Conservation (phyloP, 2,329 filamentous ascomycete genomes). For the Plenodomus lindquistii region DNA sequence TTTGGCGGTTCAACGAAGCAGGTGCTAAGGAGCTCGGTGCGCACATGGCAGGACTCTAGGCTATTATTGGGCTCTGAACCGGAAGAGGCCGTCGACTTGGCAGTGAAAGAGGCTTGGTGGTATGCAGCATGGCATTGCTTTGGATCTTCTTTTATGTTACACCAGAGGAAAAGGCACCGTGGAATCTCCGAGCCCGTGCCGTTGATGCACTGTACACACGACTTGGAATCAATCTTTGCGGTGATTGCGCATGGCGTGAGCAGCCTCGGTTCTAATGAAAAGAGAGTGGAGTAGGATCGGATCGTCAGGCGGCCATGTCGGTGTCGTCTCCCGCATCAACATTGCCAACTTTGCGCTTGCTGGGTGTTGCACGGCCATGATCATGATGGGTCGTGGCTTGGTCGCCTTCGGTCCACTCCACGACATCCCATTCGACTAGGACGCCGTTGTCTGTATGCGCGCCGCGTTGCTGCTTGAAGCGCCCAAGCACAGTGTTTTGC, state of each 20-base stretch:
- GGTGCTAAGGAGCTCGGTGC: neutral
- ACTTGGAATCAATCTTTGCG: slow-evolving; percentile 9
- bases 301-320: slow-evolving; percentile 35
- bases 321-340: slow-evolving; percentile 34
- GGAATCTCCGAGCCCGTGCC: slow-evolving; percentile 18
- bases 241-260: slow-evolving; percentile 31
- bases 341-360: slow-evolving; percentile 43
- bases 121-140: slow-evolving; percentile 3
- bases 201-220: slow-evolving; percentile 6
- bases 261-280: slow-evolving; percentile 23
- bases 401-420: slow-evolving; percentile 62
- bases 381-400: slow-evolving; percentile 43
- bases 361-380: slow-evolving; percentile 27
- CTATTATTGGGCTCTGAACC: neutral
- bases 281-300: slow-evolving; percentile 2
- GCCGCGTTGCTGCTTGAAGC: slow-evolving; percentile 64
- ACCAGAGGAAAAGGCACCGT: slow-evolving; percentile 15
- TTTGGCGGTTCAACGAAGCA: neutral
- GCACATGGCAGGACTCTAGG: neutral
- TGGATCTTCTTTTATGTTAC: slow-evolving; percentile 5
- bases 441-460: slow-evolving; percentile 67
- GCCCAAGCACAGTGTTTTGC: slow-evolving; percentile 73
- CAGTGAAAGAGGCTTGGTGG: slow-evolving; percentile 10
- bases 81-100: neutral
- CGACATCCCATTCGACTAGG: slow-evolving; percentile 80